Base-by-base conservation (phyloP, 352 stramenopile genomes). In the Pythium insidiosum region DNA sequence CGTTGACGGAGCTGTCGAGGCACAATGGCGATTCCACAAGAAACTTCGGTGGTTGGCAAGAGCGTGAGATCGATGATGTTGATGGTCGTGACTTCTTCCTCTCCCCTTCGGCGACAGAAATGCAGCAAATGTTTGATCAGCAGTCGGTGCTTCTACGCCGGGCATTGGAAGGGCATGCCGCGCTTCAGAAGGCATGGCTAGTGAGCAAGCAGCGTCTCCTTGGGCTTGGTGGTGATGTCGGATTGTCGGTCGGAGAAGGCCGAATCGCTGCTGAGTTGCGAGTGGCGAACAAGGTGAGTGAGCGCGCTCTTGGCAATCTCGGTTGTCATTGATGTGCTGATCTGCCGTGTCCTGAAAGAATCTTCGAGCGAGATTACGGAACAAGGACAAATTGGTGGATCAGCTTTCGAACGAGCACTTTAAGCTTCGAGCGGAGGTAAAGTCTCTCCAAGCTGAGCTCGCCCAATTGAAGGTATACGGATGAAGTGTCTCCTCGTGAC, bases 101-200 rank as follows among this genome's bases (percentile, higher is more conserved):
- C 12, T 88, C 75, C 24, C 78, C 77, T n/a, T 93, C 81, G 21
- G 85, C 58, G 9, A 88, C 71, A 38, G 81, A 93, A 54, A 88
- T 93, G 77, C 71, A 93, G 58, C 73, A 86, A 52, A 89, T 93
- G 81, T 88, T 93, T 53, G 66, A 88, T 20, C 81, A 93, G 53
- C 81, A 93, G 35, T 88, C 81, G 4, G 66, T 58, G 12, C 26
- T 88, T 15, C 62, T 93, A 3, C 75, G 81, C 15, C 68, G 58
- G 26, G 70, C 81, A 16, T 64, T 93, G 53, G 71, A 88, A 50
- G 66, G 73, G 19, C 81, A 93, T 47, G 66, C 75, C 6, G 77
- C 77, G 26, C 52, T 93, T 15, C 75, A 89, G 41, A 66, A 72
- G 34, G 78, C 81, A 22, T 93, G 81, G 81, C 50, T 85, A 2